Evolutionary conservation across 1,139 yeast species (phyloP), one percentile per base, ranked within the genome.

Genomic region (Kodamaea suecica): DNA sequence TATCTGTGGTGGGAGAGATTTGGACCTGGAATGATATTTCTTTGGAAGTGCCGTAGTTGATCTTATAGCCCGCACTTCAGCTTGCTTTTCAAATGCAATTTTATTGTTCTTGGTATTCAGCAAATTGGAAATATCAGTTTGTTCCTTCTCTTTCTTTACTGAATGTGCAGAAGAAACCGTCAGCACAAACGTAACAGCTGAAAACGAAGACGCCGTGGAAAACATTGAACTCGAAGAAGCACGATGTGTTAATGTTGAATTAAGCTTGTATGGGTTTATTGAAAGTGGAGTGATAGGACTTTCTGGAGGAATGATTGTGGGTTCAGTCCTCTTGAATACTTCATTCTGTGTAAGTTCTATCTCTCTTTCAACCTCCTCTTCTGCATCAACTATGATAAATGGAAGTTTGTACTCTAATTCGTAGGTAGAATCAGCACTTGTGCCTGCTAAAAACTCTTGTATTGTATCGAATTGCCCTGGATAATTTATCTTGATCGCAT

Each of bases 361-460:
- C n/a, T n/a, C n/a, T n/a, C n/a, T n/a, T 19, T 19, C 21, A 9
- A 42, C 49, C 5, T 49, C 61, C 4, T 52, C 50, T 11, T 48
- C 52, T 8, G 26, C 35, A 9, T 37, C 41, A 9, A 49, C 59
- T 16, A 57, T 59, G 20, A 53, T 40, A 3, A 19, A 9, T 19
- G 21, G 21, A 9, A 19, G 21, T 9, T 19, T 9, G 21, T 19
- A 19, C 6, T 64, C 60, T 34, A 66, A 48, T 35, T 66, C 63
- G 41, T 62, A 58, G 31, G 57, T 53, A 21, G 58, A 33, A 29
- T 55, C 57, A 13, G 31, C 35, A 2, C 42, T 42, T 20, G 48
- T 48, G 3, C 53, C 58, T 20, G 45, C 34, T 8, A 61, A 49
- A 3, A 55, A 46, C 10, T 57, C 60, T 11, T 50, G 48, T 23